Base-by-base conservation (phyloP, 2,329 filamentous ascomycete species). In the Claviceps cyperi region DNA sequence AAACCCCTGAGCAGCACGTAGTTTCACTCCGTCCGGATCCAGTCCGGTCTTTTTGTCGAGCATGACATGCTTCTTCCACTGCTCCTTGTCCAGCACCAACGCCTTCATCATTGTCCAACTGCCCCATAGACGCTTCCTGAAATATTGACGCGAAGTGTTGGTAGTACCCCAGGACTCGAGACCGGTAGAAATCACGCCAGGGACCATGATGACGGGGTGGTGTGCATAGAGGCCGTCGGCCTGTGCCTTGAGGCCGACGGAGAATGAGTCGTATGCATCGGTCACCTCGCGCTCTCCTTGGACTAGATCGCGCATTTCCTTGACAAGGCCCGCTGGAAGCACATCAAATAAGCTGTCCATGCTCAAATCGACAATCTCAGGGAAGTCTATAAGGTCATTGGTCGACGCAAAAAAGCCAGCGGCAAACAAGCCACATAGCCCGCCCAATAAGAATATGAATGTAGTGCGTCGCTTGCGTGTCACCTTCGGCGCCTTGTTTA, bases 31-130 rank as follows among this genome's bases (percentile, higher is more conserved):
- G 0, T 89, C 86, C 1, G 92, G 92, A 64, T 98, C 92, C 21
- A 98, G 72, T 0, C 92, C 92, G 0, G 91, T 96, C 38, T 80
- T 67, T 64, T 91, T 90, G 66, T 98, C 92, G 11, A 98, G 76
- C 90, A 97, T 97, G 57, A 98, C 87, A 64, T 98, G 92, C 59
- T 74, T 83, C 72, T 96, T 98, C 92, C 92, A 98, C 36, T 78
- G 76, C 28, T 94, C 83, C 67, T 97, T 96, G 65, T 97, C 92
- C 60, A 94, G 69, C 1, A 98, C 87, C 56, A 98, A 69, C 0
- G 92, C 91, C 47, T 84, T 79, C 89, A 98, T 96, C 92, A 98
- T 98, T 55, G 80, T 94, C 92, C 94, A 98, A 58, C 88, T 95
- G 4, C 92, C 92, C 92, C 92, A 98, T 47, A 98, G 70, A 49